Base-by-base conservation (phyloP, 495 filamentous ascomycete species). In the Penicillium angulare region DNA sequence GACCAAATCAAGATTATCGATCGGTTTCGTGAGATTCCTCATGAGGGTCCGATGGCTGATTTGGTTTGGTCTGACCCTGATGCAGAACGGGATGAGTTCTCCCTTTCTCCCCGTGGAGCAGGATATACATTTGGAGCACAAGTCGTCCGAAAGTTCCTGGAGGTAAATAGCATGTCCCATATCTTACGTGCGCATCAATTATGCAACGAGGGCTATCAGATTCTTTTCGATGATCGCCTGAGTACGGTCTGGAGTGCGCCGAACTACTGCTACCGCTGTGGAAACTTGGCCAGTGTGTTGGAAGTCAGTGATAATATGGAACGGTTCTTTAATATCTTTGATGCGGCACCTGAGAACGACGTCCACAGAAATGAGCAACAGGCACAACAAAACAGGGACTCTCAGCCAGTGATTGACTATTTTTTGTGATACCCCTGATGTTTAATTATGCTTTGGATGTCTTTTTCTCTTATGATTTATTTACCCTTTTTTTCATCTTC, bases 1-100 rank as follows among this genome's bases (percentile, higher is more conserved):
- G 93, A 98, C 64, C 93, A 98, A 69, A 97, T 98, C 73, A 98
- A 98, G 68, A 92, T 97, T 63, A 97, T 98, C 64, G 93, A 98
- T 73, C 89, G 93, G 6, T 98, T 96, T 74, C 83, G 93, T 34
- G 93, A 98, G 64, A 98, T 98, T 41, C 93, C 93, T 1, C 93
- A 98, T 68, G 93, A 98, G 68, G 93, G 93, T 0, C 93, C 93
- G 4, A 98, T 98, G 93, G 93, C 93, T n/a, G 93, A 98, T 64
- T 72, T 98, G 5, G 93, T 98, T 15, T 98, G 93, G 93, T 95
- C 89, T 2, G 93, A 98, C 63, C 93, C 93, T 1, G 93, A 98
- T 60, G 85, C 89, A 2, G 93, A 97, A 48, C 82, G 91, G 20
- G 93, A 98, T 66, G 93, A 98, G 66, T 98, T 98, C 75, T 91